These are phyloP conservation scores for Podila minutissima DNA, from an alignment of 192 early-diverging fungal species.

Conservation along the genomic window DNA sequence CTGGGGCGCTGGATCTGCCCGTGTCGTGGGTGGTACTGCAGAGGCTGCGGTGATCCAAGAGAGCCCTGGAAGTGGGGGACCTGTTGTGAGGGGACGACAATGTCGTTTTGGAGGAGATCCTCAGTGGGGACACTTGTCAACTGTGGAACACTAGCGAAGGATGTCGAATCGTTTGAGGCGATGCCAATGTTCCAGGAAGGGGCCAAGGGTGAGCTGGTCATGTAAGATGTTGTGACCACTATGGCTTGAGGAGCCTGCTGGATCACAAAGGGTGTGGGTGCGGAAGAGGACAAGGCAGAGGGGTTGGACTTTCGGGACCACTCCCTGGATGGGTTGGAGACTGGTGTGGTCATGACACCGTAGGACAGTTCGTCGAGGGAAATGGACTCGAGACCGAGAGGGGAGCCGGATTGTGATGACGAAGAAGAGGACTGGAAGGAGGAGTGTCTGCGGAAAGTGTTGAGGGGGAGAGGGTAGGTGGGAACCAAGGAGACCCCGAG, in stretches of 20 bases:
- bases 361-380: not conserved
- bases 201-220: not conserved
- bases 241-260: not conserved
- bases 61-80: not conserved
- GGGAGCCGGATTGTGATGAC: not conserved
- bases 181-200: not conserved
- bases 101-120: not conserved
- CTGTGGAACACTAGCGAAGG: not conserved
- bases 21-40: conserved; percentile 35
- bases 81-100: not conserved
- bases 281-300: not conserved
- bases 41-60: not conserved
- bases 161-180: not conserved
- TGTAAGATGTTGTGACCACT: not conserved
- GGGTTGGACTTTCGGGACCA: not conserved
- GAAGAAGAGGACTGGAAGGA: not conserved
- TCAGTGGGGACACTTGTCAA: not conserved
- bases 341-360: not conserved
- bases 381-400: not conserved
- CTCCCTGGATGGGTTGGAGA: not conserved
- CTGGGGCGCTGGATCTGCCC: conserved; percentile 22
- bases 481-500: not conserved
- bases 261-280: not conserved
- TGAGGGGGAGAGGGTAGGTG: not conserved
- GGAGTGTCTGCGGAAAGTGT: conserved; percentile 1